Evolutionary conservation across 78 protist genomes (phyloP).

Genomic region (Dictyostelium discoideum): dicty_2.7 NC_007091.3:3562501-3563000

Average conservation of each 20-base stretch:
- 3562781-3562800: slow-evolving; percentile 91
- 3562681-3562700: background rate
- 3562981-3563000: slow-evolving; percentile 96
- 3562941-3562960: slow-evolving; percentile 99
- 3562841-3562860: slow-evolving; percentile 93
- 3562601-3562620: too few species aligned
- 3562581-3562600: slow-evolving; percentile 70
- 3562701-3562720: background rate
- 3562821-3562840: slow-evolving; percentile 97
- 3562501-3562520: slow-evolving; percentile 37
- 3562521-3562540: slow-evolving; percentile 96
- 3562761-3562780: slow-evolving; percentile 97
- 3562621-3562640: background rate
- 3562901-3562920: slow-evolving; percentile 90
- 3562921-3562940: slow-evolving; percentile 87
- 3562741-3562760: background rate
- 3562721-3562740: background rate
- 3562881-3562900: slow-evolving; percentile 95
- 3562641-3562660: background rate
- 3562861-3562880: slow-evolving; percentile 98
- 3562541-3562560: slow-evolving; percentile 96
- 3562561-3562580: slow-evolving; percentile 95
- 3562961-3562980: slow-evolving; percentile 97
- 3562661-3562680: background rate
- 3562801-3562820: slow-evolving; percentile 91